Percentiles rank a stretch among this genome's conserved stretches.
phyloP scores from a whole-genome alignment of 352 stramenopile genomes.

The Pythium rishiriense region DNA sequence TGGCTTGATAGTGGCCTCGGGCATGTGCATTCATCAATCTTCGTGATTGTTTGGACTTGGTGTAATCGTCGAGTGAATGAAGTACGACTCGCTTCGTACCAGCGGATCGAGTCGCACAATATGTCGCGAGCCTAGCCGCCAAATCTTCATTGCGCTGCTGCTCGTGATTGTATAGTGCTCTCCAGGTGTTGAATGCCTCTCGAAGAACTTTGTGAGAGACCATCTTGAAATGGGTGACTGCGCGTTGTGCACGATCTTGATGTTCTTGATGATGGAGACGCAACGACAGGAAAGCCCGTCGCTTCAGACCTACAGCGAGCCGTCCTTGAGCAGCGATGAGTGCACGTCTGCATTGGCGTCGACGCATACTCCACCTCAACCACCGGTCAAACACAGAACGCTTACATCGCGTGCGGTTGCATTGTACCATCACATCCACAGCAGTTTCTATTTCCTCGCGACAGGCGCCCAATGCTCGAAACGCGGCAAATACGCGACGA shows the following conservation, averaged over 20 bases:
- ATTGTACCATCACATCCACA: neutral
- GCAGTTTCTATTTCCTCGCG: neutral
- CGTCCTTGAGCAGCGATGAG: neutral
- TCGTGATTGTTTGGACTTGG: neutral
- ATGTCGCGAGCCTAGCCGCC: neutral
- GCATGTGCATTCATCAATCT: conserved; percentile 32
- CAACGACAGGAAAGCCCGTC: neutral
- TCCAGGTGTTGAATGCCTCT: conserved; percentile 12
- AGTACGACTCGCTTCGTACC: conserved; percentile 9
- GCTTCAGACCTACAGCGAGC: neutral
- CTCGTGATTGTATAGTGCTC: neutral
- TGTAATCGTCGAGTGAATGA: conserved; percentile 11
- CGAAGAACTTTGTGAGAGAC: neutral
- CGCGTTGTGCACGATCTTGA: neutral
- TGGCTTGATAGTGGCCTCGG: conserved; percentile 30
- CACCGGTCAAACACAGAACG: neutral
- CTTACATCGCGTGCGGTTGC: neutral
- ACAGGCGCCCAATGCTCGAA: neutral
- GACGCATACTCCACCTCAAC: neutral
- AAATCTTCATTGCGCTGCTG: conserved; percentile 1
- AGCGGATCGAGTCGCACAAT: neutral
- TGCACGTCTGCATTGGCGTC: neutral
- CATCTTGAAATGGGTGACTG: neutral
- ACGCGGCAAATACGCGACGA: conserved; percentile 8
- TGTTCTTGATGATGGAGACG: neutral